phyloP scores from a whole-genome alignment of 768 basidiomycete genomes.

The Termitomyces sp. region DNA sequence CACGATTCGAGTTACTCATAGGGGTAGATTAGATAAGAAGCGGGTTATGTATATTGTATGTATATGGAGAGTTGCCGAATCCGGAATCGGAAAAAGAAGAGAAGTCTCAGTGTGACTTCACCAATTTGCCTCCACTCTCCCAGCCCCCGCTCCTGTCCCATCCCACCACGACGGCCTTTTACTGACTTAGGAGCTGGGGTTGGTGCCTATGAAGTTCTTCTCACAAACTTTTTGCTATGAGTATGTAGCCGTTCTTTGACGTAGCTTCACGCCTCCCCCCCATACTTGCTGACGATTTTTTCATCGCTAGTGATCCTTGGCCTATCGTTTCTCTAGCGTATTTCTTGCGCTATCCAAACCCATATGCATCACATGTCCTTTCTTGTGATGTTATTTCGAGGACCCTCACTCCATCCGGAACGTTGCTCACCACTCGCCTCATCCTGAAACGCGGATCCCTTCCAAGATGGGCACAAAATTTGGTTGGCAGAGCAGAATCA shows the following conservation, averaged over 20 bases:
- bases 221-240: slow-evolving; percentile 54
- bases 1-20: slow-evolving; percentile 47
- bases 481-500: slow-evolving; percentile 80
- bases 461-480: slow-evolving; percentile 86
- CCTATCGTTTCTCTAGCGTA: slow-evolving; percentile 90
- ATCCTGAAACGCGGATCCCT: slow-evolving; percentile 91
- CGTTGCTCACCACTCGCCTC: slow-evolving; percentile 82
- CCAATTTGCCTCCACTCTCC: slow-evolving; percentile 4
- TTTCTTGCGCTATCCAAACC: slow-evolving; percentile 95
- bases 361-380: slow-evolving; percentile 88
- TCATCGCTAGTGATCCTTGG: slow-evolving; percentile 76
- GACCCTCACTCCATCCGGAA: slow-evolving; percentile 64
- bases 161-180: slow-evolving; percentile 10
- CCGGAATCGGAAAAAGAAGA: slow-evolving; percentile 4
- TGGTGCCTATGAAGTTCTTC: slow-evolving; percentile 52
- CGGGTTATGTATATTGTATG: no score
- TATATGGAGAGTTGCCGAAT: neutral
- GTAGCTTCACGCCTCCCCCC: neutral
- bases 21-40: neutral
- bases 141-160: slow-evolving; percentile 4
- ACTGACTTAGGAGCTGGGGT: slow-evolving; percentile 19
- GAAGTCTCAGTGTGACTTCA: slow-evolving; percentile 14
- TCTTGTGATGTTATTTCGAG: slow-evolving; percentile 96
- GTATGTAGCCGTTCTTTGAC: slow-evolving; percentile 30
- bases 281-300: slow-evolving; percentile 14